Conservation (phyloP, 257 asterid species). For the Nicotiana benthamiana region DNA sequence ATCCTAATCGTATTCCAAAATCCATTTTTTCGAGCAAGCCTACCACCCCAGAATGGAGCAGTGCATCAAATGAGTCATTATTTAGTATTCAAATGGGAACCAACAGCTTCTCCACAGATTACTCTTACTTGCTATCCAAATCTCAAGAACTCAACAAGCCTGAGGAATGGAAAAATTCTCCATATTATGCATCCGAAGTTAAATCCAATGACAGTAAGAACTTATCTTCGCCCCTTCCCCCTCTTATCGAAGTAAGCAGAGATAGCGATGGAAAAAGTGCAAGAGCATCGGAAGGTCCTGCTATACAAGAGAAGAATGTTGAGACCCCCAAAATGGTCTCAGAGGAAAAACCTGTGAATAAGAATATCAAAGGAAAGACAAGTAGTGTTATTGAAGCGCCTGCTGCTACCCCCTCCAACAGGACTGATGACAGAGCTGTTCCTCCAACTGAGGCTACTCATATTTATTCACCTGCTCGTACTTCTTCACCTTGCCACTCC, state of each 20-base stretch:
- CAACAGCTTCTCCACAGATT: constrained; percentile 47
- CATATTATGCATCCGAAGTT: background rate
- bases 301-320: background rate
- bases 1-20: constrained; percentile 52
- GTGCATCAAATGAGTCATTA: constrained; percentile 64
- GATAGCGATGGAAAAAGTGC: background rate
- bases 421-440: background rate
- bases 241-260: background rate
- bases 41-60: constrained; percentile 60
- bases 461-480: constrained; percentile 10
- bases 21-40: constrained; percentile 34
- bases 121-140: constrained; percentile 7
- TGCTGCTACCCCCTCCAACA: background rate
- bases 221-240: background rate
- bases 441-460: background rate
- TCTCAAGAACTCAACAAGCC: constrained; percentile 1
- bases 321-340: background rate
- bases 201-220: background rate
- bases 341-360: background rate
- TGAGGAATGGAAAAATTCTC: constrained; percentile 4
- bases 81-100: constrained; percentile 73
- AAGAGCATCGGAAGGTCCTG: background rate
- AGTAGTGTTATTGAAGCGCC: background rate
- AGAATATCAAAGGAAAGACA: background rate
- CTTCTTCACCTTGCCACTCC: background rate